Evolutionary conservation across 2,329 filamentous ascomycete species (phyloP), one percentile per base, ranked within the genome.

Genomic region (Diaporthe citrichinensis): DNA sequence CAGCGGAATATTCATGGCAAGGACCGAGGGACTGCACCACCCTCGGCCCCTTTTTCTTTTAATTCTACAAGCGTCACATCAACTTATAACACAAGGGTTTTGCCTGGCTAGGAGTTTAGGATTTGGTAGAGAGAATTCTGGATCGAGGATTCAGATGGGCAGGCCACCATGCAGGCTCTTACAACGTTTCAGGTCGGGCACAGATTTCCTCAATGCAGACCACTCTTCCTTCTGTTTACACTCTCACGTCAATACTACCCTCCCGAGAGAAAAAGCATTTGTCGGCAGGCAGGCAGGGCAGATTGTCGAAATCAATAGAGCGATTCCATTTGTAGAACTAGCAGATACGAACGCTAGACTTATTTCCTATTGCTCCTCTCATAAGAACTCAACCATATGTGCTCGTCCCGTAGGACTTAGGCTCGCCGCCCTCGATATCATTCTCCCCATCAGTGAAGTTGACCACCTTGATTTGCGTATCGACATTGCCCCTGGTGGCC

Each of bases 401-500:
- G 49, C 65, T 69, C 23, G 65, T 55, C 4, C 65, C 65, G 34
- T 69, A 69, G n/a, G 65, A 69, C 65, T 55, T 69, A 34, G 65
- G 23, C 8, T 31, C 17, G 25, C n/a, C 67, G 9, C n/a, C 20
- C 3, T 51, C 15, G 17, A 41, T 44, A 46, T 69, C 46, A 34
- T 10, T 41, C 36, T 28, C 28, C 10, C n/a, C 36, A 31, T 61
- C 36, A 10, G 36, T 65, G 34, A 76, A 49, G 49, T 76, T 15
- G 10, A 71, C 72, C 25, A 81, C 76, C 74, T 80, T 77, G 49
- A 81, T 78, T 20, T 76, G 80, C 20, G 80, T 81, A 14, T 77
- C 76, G 3, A 82, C 77, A 44, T 82, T 82, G 1, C 80, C 81
- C 76, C 75, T 72, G 9, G 78, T 81, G 4, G 80, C 81, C 61